These are phyloP conservation scores for Anthracocystis setariae DNA, from an alignment of 1,284 basidiomycete species.

Conservation along the genomic window DNA sequence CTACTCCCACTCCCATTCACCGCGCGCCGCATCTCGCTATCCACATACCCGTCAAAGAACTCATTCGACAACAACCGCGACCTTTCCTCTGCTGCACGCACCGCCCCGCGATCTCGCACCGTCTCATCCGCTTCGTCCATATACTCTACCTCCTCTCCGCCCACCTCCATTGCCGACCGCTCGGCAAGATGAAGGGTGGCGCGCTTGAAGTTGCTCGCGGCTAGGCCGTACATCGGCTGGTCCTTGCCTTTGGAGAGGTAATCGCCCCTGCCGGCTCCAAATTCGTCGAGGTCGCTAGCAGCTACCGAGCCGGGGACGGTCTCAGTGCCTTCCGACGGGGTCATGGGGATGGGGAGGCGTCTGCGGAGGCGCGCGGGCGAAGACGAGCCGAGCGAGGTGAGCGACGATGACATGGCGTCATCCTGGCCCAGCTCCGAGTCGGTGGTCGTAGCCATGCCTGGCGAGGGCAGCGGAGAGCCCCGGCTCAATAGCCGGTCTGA, in stretches of 20 bases:
- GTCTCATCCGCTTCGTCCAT: slow-evolving; percentile 10
- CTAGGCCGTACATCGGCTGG: slow-evolving; percentile 22
- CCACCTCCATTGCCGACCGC: no score
- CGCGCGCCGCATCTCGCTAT: slow-evolving; percentile 5
- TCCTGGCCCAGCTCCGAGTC: slow-evolving; percentile 38
- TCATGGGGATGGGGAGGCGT: slow-evolving; percentile 15
- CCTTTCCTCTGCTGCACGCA: slow-evolving; percentile 37
- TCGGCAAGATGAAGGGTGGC: slow-evolving; percentile 36
- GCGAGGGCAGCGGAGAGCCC: slow-evolving; percentile 20
- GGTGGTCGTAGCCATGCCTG: slow-evolving; percentile 25
- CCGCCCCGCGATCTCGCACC: slow-evolving; percentile 16
- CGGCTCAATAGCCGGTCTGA: background rate
- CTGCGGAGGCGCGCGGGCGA: slow-evolving; percentile 19
- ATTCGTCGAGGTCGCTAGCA: slow-evolving; percentile 35
- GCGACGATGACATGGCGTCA: slow-evolving; percentile 26
- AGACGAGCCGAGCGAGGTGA: slow-evolving; percentile 30
- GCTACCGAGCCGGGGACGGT: slow-evolving; percentile 45
- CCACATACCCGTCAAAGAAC: slow-evolving; percentile 31
- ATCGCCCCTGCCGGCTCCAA: slow-evolving; percentile 16
- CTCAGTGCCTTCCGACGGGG: slow-evolving; percentile 46
- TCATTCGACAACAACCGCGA: slow-evolving; percentile 33
- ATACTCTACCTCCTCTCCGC: slow-evolving; percentile 2
- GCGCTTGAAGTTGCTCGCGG: slow-evolving; percentile 22
- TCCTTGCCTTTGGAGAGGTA: slow-evolving; percentile 39
- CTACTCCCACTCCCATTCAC: slow-evolving; percentile 6